Evolutionary conservation across 371 early-diverging fungal genomes (phyloP).

Genomic region (Gilbertella persicaria): DNA sequence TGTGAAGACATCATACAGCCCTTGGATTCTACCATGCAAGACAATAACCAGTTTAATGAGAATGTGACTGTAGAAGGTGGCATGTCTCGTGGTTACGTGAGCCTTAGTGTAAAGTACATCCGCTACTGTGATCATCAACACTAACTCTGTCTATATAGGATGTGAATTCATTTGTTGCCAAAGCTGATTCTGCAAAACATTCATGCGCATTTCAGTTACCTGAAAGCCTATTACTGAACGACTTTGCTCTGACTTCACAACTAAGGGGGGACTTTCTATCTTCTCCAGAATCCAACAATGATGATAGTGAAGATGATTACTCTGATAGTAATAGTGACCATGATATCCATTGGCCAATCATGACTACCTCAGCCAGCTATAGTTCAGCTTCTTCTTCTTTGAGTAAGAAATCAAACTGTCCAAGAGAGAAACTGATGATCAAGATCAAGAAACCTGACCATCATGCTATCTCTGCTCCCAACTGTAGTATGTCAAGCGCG

Average conservation of each 20-base stretch:
- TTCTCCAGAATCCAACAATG: slow-evolving; percentile 17
- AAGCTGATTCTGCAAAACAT: slow-evolving; percentile 38
- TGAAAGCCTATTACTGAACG: neutral
- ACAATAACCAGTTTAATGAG: neutral
- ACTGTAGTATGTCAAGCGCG: neutral
- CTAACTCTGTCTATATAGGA: too few relatives aligned
- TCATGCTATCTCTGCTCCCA: neutral
- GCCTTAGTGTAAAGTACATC: slow-evolving; percentile 34
- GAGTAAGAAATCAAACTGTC: neutral
- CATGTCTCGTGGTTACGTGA: slow-evolving; percentile 30
- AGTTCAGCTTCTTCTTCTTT: neutral
- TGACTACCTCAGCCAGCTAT: neutral
- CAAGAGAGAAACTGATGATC: slow-evolving; percentile 12
- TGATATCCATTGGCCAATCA: slow-evolving; percentile 12
- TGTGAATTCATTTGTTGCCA: slow-evolving; percentile 46
- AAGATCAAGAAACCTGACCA: slow-evolving; percentile 26
- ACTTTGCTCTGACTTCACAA: neutral
- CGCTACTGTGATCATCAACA: neutral
- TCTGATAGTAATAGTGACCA: slow-evolving; percentile 16
- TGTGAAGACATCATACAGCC: slow-evolving; percentile 2
- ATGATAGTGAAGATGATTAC: slow-evolving; percentile 28
- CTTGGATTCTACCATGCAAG: slow-evolving; percentile 9
- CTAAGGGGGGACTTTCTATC: slow-evolving; percentile 12
- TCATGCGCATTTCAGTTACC: slow-evolving; percentile 13
- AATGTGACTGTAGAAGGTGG: slow-evolving; percentile 15